These are phyloP conservation scores for Quercus wislizeni DNA, from an alignment of 306 rosid genomes.

Conservation along the genomic window DNA sequence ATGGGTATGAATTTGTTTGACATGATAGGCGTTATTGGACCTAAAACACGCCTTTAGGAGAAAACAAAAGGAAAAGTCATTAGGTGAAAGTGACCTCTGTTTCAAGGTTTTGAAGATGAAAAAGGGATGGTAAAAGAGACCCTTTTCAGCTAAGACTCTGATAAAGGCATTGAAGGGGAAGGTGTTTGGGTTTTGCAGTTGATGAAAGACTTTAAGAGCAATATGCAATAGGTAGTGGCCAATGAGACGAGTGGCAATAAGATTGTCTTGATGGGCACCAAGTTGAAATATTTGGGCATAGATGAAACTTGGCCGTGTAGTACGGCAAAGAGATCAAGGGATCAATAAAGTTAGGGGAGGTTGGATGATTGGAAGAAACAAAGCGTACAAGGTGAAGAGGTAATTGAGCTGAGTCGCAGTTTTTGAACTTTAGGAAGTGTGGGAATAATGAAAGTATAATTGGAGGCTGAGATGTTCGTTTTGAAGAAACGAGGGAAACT, in stretches of 20 bases:
- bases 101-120: conserved; percentile 37
- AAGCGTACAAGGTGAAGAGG: conserved; percentile 22
- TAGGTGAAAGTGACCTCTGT: conserved; percentile 37
- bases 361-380: conserved; percentile 6
- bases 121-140: conserved; percentile 28
- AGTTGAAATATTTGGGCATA: conserved; percentile 43
- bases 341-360: conserved; percentile 7
- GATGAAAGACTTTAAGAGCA: conserved; percentile 37
- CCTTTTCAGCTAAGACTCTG: conserved; percentile 45
- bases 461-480: background rate
- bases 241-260: conserved; percentile 60
- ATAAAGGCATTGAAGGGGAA: conserved; percentile 58
- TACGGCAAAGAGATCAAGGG: conserved; percentile 9
- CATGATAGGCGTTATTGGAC: conserved; percentile 21
- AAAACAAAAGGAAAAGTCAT: conserved; percentile 56
- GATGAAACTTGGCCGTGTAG: conserved; percentile 40
- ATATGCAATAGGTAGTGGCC: conserved; percentile 46
- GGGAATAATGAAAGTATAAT: conserved; percentile 17
- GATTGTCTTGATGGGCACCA: conserved; percentile 53
- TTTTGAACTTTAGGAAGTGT: conserved; percentile 13
- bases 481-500: too few species aligned
- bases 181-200: conserved; percentile 45
- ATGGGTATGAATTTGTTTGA: conserved; percentile 43
- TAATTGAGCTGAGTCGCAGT: background rate
- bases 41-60: conserved; percentile 48